Conservation (phyloP, 805 yeast species). For the Spathaspora passalidarum region DNA sequence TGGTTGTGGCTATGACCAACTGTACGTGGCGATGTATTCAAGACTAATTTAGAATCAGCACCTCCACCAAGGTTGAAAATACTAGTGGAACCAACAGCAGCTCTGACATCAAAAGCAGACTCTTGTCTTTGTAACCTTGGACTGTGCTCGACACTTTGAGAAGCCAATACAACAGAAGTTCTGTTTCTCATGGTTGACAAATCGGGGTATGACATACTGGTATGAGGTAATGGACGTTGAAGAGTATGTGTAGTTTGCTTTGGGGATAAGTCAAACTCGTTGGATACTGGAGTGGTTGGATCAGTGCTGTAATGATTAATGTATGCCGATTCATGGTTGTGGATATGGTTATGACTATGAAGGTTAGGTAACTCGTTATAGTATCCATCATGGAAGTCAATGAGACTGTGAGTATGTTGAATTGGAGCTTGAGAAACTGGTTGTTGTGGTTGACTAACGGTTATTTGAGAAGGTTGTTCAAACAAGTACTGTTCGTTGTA, state of each 20-base stretch:
- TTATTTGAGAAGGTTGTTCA: constrained; percentile 1
- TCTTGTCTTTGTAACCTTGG: background rate
- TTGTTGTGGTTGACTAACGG: background rate
- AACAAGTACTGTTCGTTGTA: constrained; percentile 1
- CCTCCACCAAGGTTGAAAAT: background rate
- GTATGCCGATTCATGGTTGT: background rate
- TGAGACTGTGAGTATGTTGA: background rate
- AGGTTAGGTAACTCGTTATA: too few species aligned
- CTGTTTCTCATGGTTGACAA: background rate
- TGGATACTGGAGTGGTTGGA: constrained; percentile 1
- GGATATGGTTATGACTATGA: too few species aligned
- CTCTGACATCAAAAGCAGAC: background rate
- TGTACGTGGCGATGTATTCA: background rate
- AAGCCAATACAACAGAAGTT: constrained; percentile 2
- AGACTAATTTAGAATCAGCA: background rate
- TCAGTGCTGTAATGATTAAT: constrained; percentile 1
- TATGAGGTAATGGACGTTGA: constrained; percentile 1
- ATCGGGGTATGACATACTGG: constrained; percentile 3
- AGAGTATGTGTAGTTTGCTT: background rate
- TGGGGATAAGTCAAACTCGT: constrained; percentile 4
- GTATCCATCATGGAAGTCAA: background rate
- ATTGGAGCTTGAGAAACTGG: background rate
- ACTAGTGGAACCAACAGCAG: constrained; percentile 1
- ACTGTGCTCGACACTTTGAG: constrained; percentile 3
- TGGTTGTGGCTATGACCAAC: background rate